Evolutionary conservation across 2,329 filamentous ascomycete genomes (phyloP).

Genomic region (Talaromyces sp.): DNA sequence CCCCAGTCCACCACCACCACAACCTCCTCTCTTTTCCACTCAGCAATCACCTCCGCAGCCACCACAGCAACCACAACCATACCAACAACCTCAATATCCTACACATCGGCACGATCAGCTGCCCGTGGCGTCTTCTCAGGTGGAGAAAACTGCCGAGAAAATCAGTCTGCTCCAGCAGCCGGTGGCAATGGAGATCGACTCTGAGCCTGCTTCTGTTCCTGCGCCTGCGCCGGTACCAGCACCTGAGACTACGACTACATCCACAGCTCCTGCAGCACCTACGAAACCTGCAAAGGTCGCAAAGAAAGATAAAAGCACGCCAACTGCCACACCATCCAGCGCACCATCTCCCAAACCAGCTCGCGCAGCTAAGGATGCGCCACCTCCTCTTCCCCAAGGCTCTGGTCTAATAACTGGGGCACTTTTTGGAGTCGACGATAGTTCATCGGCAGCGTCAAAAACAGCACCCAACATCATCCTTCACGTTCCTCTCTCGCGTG

Average conservation of each 20-base stretch:
- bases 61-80: slow-evolving; percentile 15
- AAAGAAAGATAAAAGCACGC: slow-evolving; percentile 42
- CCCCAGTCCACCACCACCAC: slow-evolving; percentile 3
- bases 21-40: slow-evolving; percentile 7
- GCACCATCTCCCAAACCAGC: slow-evolving; percentile 55
- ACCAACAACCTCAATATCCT: slow-evolving; percentile 24
- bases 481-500: slow-evolving; percentile 73
- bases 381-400: slow-evolving; percentile 57
- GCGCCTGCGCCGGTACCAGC: neutral
- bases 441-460: slow-evolving; percentile 38
- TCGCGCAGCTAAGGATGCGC: slow-evolving; percentile 52
- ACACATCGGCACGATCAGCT: slow-evolving; percentile 9
- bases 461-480: slow-evolving; percentile 75
- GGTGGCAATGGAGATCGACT: slow-evolving; percentile 37
- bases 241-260: neutral
- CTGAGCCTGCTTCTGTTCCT: slow-evolving; percentile 20
- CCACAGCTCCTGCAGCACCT: slow-evolving; percentile 17
- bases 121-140: neutral
- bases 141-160: slow-evolving; percentile 18
- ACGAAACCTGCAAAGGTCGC: slow-evolving; percentile 28
- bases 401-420: slow-evolving; percentile 63
- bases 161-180: slow-evolving; percentile 22
- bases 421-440: slow-evolving; percentile 54
- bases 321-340: slow-evolving; percentile 51
- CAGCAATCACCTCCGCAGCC: slow-evolving; percentile 21